Evolutionary conservation across 1,284 basidiomycete genomes (phyloP).

Genomic region (Porogramme epimiltina): DNA sequence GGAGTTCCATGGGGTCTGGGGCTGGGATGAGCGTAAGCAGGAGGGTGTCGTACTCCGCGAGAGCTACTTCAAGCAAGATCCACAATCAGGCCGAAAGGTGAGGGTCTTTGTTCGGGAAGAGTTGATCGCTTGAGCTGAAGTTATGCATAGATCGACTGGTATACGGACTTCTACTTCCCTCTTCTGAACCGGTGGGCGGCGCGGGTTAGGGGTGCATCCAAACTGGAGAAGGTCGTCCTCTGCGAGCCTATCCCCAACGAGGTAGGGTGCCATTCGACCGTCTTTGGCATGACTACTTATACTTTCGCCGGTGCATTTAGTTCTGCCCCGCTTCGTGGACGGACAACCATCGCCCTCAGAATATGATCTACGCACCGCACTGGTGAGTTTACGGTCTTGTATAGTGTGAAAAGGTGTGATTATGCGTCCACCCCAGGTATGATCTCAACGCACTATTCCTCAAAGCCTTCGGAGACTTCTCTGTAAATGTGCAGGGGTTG

Average conservation of each 20-base stretch:
- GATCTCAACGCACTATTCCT: constrained; percentile 85
- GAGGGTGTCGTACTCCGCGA: constrained; percentile 80
- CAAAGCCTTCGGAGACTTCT: constrained; percentile 82
- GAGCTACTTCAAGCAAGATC: constrained; percentile 83
- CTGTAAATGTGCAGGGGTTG: constrained; percentile 88
- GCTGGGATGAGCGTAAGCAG: constrained; percentile 75
- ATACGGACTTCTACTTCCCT: constrained; percentile 85
- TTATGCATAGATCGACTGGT: constrained; percentile 70
- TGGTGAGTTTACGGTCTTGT: constrained; percentile 66
- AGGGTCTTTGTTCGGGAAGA: neutral
- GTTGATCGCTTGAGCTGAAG: neutral
- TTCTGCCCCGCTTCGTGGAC: constrained; percentile 82
- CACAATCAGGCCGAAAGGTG: constrained; percentile 60
- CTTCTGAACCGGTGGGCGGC: constrained; percentile 76
- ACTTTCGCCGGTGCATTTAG: constrained; percentile 37
- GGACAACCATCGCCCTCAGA: constrained; percentile 56
- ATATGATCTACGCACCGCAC: constrained; percentile 90
- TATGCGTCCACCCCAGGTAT: constrained; percentile 60
- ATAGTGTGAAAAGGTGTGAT: no score
- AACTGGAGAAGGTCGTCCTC: constrained; percentile 70
- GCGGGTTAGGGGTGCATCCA: constrained; percentile 53
- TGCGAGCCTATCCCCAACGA: constrained; percentile 91
- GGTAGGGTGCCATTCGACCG: constrained; percentile 42
- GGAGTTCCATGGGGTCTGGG: constrained; percentile 94
- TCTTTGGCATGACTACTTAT: neutral